These are phyloP conservation scores for Pseudocercospora vitis DNA, from an alignment of 2,329 filamentous ascomycete species.

Conservation along the genomic window DNA sequence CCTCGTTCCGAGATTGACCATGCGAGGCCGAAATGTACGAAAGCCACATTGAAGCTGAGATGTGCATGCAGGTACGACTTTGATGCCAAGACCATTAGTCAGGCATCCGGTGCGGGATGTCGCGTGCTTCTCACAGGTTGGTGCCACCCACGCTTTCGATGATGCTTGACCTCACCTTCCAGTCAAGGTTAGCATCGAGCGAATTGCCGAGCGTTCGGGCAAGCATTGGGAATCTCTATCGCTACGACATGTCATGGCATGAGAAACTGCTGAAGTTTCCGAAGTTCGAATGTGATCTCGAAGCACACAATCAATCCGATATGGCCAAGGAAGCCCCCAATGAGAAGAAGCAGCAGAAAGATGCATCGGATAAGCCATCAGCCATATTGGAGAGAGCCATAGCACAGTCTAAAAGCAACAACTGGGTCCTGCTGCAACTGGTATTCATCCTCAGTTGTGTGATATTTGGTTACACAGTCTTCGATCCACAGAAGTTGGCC, in stretches of 20 bases:
- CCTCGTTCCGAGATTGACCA: not conserved
- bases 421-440: conserved; percentile 17
- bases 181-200: not conserved
- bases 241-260: conserved; percentile 3
- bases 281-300: not conserved
- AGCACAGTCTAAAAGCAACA: conserved; percentile 17
- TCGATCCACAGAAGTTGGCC: conserved; percentile 15
- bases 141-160: not conserved
- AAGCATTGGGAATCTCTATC: not conserved
- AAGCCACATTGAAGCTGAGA: too few relatives aligned
- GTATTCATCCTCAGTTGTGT: conserved; percentile 20
- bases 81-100: not conserved
- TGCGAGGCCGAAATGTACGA: not conserved
- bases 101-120: not conserved
- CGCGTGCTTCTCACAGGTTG: not conserved
- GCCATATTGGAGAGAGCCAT: conserved; percentile 16
- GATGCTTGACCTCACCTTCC: not conserved
- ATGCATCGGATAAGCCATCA: conserved; percentile 4
- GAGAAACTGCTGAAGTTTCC: not conserved
- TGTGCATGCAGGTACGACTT: not conserved
- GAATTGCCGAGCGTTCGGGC: not conserved
- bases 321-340: not conserved
- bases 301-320: not conserved
- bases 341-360: conserved; percentile 11
- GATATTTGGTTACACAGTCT: conserved; percentile 13